Conservation (phyloP, 352 stramenopile species). For the Pythium rhizo-oryzae region DNA sequence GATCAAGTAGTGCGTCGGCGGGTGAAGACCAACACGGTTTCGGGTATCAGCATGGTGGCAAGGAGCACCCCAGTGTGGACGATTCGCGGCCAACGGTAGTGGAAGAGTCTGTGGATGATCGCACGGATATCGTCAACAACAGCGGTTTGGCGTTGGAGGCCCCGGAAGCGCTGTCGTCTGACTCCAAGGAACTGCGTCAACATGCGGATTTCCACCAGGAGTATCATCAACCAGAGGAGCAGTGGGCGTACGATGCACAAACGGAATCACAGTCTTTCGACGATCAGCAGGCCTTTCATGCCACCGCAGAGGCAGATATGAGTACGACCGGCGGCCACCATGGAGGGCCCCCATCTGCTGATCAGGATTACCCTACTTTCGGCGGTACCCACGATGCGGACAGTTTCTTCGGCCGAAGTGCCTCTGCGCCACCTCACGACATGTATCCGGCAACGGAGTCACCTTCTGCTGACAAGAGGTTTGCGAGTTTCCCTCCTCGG, state of each 20-base stretch:
- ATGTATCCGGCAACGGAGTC: neutral
- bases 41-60: neutral
- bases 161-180: neutral
- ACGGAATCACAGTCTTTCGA: conserved; percentile 3
- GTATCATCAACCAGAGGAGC: neutral
- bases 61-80: neutral
- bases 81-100: neutral
- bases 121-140: neutral
- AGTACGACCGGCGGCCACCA: neutral
- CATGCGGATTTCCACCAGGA: neutral
- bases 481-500: neutral
- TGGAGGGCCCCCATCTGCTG: neutral
- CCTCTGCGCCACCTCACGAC: neutral
- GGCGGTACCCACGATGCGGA: conserved; percentile 1
- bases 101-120: neutral
- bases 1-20: neutral
- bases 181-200: neutral
- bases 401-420: conserved; percentile 16
- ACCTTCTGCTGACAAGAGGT: neutral
- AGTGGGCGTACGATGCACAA: conserved; percentile 1
- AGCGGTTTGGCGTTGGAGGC: neutral
- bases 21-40: neutral
- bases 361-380: neutral
- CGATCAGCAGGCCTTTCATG: neutral
- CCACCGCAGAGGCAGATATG: neutral